Evolutionary conservation across 441 rosid genomes (phyloP).

Genomic region (Omphalea diandra): DNA sequence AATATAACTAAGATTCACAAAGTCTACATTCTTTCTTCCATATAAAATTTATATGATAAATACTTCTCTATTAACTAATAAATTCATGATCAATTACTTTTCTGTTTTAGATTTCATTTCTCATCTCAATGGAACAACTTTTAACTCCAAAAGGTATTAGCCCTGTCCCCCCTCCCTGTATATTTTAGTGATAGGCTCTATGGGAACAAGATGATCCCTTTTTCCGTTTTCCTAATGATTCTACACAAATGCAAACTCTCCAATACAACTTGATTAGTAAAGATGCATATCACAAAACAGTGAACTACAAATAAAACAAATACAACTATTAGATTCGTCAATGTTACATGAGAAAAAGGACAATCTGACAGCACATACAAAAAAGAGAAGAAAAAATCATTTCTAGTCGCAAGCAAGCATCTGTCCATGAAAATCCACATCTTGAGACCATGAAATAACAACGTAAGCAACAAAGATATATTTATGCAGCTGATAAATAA

Average conservation of each 20-base stretch:
- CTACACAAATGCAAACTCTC: background rate
- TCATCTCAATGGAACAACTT: background rate
- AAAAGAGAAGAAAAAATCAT: background rate
- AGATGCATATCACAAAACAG: background rate
- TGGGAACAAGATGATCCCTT: background rate
- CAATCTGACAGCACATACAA: background rate
- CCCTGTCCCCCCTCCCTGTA: background rate
- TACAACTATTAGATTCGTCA: background rate
- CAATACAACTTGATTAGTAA: background rate
- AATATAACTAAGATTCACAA: background rate
- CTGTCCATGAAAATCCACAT: background rate
- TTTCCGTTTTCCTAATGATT: background rate
- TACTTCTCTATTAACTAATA: background rate
- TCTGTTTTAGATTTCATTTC: background rate
- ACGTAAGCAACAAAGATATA: background rate
- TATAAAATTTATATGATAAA: background rate
- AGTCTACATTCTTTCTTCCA: background rate
- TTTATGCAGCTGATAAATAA: too few species aligned
- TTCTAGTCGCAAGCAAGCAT: constrained; percentile 9
- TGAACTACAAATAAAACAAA: too few species aligned
- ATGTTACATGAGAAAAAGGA: constrained; percentile 1
- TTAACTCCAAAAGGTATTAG: background rate
- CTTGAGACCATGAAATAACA: background rate
- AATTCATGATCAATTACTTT: background rate
- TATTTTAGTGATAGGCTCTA: background rate